These are phyloP conservation scores for Termitomyces sp. DNA, from an alignment of 1,284 basidiomycete genomes.

Conservation along the genomic window DNA sequence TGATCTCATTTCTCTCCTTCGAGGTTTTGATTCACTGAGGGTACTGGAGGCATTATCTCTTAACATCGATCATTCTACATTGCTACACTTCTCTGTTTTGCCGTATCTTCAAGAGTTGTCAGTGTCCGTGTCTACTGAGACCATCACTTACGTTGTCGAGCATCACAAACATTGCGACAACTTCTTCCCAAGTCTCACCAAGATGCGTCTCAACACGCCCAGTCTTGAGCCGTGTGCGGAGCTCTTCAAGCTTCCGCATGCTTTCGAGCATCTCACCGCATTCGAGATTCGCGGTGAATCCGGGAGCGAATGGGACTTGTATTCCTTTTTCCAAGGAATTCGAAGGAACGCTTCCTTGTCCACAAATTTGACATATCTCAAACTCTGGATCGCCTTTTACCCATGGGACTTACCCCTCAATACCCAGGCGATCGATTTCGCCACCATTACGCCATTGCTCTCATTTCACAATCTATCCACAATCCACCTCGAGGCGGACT, in stretches of 20 bases:
- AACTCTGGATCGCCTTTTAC: conserved; percentile 2
- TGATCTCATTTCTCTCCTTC: conserved; percentile 1
- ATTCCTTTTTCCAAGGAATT: conserved; percentile 1
- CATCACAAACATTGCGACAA: not conserved
- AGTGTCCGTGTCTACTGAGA: not conserved
- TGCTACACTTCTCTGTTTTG: conserved; percentile 2
- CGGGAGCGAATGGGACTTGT: not conserved
- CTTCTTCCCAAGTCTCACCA: conserved; percentile 4
- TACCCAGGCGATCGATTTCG: not conserved
- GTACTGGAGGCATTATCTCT: conserved; percentile 7
- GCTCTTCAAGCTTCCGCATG: conserved; percentile 3
- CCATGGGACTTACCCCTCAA: conserved; percentile 3
- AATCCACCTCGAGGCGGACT: conserved; percentile 3
- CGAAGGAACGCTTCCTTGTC: not conserved
- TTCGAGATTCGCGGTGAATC: conserved; percentile 1
- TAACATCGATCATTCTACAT: conserved; percentile 2
- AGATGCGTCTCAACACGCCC: conserved; percentile 2
- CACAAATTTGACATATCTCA: not conserved
- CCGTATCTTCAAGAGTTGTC: conserved; percentile 3
- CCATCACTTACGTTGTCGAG: not conserved
- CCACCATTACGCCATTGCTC: conserved; percentile 5
- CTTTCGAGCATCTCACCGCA: conserved; percentile 1
- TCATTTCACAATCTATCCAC: conserved; percentile 1
- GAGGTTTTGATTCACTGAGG: conserved; percentile 1
- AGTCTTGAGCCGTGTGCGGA: not conserved